Evolutionary conservation across 768 basidiomycete genomes (phyloP).

Genomic region (Mycena latifolia): DNA sequence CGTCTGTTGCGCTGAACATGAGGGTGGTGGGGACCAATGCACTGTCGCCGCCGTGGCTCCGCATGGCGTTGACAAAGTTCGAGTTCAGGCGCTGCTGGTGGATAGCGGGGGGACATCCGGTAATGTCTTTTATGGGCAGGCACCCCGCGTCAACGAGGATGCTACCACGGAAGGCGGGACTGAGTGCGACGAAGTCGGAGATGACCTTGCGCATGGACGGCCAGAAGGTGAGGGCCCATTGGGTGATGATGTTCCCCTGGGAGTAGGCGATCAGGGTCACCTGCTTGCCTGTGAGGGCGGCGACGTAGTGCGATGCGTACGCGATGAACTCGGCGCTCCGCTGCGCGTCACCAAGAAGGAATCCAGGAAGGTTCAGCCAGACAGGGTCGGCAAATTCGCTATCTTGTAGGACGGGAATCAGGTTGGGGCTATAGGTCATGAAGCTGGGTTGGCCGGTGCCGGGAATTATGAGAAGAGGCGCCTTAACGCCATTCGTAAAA

Average conservation of each 20-base stretch:
- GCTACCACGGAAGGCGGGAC: slow-evolving; percentile 13
- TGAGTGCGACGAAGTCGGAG: slow-evolving; percentile 15
- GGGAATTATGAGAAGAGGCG: slow-evolving; percentile 10
- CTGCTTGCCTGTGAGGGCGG: slow-evolving; percentile 1
- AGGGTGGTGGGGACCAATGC: slow-evolving; percentile 9
- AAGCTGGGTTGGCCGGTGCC: slow-evolving; percentile 14
- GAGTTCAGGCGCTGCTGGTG: slow-evolving; percentile 15
- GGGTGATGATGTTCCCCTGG: slow-evolving; percentile 17
- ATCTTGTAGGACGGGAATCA: slow-evolving; percentile 1
- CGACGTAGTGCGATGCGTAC: slow-evolving; percentile 3
- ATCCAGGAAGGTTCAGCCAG: slow-evolving; percentile 18
- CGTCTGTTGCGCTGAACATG: slow-evolving; percentile 13
- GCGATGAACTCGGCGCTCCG: slow-evolving; percentile 15
- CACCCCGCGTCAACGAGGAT: slow-evolving; percentile 12
- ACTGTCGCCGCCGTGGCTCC: slow-evolving; percentile 5
- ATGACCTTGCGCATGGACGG: slow-evolving; percentile 1
- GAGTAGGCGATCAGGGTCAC: slow-evolving; percentile 14
- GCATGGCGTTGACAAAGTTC: slow-evolving; percentile 15
- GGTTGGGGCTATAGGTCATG: slow-evolving; percentile 15
- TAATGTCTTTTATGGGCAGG: slow-evolving; percentile 4
- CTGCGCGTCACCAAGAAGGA: slow-evolving; percentile 19
- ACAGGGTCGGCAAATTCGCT: slow-evolving; percentile 16
- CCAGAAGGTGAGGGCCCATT: slow-evolving; percentile 23
- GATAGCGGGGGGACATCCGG: slow-evolving; percentile 15
- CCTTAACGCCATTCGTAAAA: background rate